These are phyloP conservation scores for Fragilaria crotonensis DNA, from an alignment of 108 stramenopile species.

Conservation along the genomic window DNA sequence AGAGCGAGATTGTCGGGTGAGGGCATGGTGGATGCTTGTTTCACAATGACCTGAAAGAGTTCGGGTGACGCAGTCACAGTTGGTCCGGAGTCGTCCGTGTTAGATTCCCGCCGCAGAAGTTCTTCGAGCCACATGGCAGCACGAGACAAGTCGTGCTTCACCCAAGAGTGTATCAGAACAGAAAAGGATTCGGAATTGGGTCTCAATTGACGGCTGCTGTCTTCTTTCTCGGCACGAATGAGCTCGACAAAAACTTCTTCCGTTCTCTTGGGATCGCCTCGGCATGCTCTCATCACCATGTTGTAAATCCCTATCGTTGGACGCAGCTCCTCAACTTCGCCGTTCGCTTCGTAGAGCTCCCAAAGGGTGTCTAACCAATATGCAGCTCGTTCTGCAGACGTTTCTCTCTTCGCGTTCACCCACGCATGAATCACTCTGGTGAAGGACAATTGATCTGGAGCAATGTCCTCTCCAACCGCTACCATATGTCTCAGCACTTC, in stretches of 20 bases:
- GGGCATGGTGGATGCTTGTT: slow-evolving; percentile 17
- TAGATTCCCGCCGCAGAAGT: slow-evolving; percentile 34
- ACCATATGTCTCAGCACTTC: slow-evolving; percentile 54
- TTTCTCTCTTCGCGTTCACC: slow-evolving; percentile 32
- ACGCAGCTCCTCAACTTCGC: slow-evolving; percentile 13
- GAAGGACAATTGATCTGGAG: slow-evolving; percentile 50
- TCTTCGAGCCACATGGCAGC: slow-evolving; percentile 53
- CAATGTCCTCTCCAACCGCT: slow-evolving; percentile 11
- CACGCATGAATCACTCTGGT: slow-evolving; percentile 69
- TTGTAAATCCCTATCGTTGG: slow-evolving; percentile 58
- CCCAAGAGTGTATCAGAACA: slow-evolving; percentile 68
- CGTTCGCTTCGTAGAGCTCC: slow-evolving; percentile 16
- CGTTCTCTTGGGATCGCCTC: slow-evolving; percentile 39
- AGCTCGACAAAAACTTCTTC: slow-evolving; percentile 62
- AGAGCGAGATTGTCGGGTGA: slow-evolving; percentile 17
- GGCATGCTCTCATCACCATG: slow-evolving; percentile 45
- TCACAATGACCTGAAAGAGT: slow-evolving; percentile 34
- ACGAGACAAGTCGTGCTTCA: slow-evolving; percentile 32
- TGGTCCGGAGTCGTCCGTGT: slow-evolving; percentile 22
- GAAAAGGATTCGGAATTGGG: slow-evolving; percentile 67
- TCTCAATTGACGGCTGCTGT: slow-evolving; percentile 8
- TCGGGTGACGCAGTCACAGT: slow-evolving; percentile 35
- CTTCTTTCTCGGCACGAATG: slow-evolving; percentile 27
- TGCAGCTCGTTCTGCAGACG: slow-evolving; percentile 42
- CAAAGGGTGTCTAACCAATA: slow-evolving; percentile 73